Percentiles rank a stretch among this genome's conserved stretches.
These are phyloP conservation scores for Aspergillus fructus DNA, from an alignment of 2,329 filamentous ascomycete species.

Conservation along the genomic window DNA sequence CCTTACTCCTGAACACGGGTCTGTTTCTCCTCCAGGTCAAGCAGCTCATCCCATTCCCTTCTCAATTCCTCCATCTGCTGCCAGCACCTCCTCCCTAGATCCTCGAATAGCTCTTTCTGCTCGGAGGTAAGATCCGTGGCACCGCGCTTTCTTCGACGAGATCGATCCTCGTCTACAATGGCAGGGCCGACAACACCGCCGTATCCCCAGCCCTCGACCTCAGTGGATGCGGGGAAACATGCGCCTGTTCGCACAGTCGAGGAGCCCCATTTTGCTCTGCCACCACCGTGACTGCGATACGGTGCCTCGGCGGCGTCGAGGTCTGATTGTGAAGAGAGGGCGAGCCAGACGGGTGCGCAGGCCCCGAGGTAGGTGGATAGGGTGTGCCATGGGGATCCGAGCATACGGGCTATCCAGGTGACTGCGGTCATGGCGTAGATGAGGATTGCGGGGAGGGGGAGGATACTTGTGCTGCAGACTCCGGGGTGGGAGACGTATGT, in stretches of 20 bases:
- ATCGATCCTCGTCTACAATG: slow-evolving; percentile 50
- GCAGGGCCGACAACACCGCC: slow-evolving; percentile 56
- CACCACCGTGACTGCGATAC: slow-evolving; percentile 59
- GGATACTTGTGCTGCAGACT: slow-evolving; percentile 76
- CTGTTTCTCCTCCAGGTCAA: slow-evolving; percentile 35
- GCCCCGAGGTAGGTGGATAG: slow-evolving; percentile 75
- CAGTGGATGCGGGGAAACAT: slow-evolving; percentile 69
- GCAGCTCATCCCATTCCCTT: slow-evolving; percentile 38
- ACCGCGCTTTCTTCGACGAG: slow-evolving; percentile 58
- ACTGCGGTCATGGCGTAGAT: slow-evolving; percentile 66
- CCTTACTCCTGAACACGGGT: neutral
- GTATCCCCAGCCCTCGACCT: slow-evolving; percentile 82
- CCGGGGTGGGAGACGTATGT: slow-evolving; percentile 85
- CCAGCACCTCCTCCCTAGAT: slow-evolving; percentile 42
- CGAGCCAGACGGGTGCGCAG: slow-evolving; percentile 73
- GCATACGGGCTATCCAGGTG: slow-evolving; percentile 70
- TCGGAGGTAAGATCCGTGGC: slow-evolving; percentile 56
- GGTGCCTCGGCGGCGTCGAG: slow-evolving; percentile 38
- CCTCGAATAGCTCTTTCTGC: slow-evolving; percentile 39
- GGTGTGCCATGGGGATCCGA: slow-evolving; percentile 87
- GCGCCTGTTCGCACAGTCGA: slow-evolving; percentile 60
- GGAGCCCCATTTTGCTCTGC: slow-evolving; percentile 80
- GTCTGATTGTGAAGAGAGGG: slow-evolving; percentile 60
- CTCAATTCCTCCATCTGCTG: slow-evolving; percentile 44
- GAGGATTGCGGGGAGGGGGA: slow-evolving; percentile 70